Evolutionary conservation across 306 rosid genomes (phyloP), one percentile per base, ranked within the genome.

Genomic region (Psophocarpus tetragonolobus): DNA sequence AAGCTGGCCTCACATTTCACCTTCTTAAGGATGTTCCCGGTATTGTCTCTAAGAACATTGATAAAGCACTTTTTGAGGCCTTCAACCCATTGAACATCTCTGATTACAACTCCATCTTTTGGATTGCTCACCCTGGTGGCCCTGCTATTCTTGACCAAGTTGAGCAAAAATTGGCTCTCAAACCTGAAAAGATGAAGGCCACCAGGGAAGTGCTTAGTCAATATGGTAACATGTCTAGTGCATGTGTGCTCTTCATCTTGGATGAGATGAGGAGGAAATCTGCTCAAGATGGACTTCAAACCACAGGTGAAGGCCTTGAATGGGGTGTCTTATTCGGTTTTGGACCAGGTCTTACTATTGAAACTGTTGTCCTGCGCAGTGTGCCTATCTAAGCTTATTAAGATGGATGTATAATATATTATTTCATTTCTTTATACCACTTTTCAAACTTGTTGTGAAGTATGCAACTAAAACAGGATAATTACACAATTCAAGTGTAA

Each of bases 221-320:
- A 6, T 90, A 76, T 26, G 95, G 93, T 0, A 92, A 92, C 80
- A 90, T 90, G 97, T 85, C 97, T n/a, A 90, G 97, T 57, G 97
- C 97, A 2, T 90, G 91, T 60, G 95, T 92, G 13, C 20, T 90
- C 11, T 92, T 92, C 50, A 87, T 92, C 42, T 66, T 90, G 77
- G 89, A 92, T 54, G 86, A 90, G 35, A 88, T 92, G 89, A 84
- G 97, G 58, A 87, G 15, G 75, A 85, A 77, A 64, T 90, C 91
- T 0, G 38, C 13, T 0, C 67, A 77, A 66, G 47, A 85, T 26
- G 89, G 93, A 66, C 80, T 78, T 0, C 79, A 77, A 47, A 82
- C 82, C 44, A 82, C 79, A 0, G 75, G 82, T 4, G 85, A 82
- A 76, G 82, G 82, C 0, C 85, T 87, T 1, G 97, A 92, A 3